phyloP scores from a whole-genome alignment of 768 basidiomycete species.

The Suillus ampliporus region DNA sequence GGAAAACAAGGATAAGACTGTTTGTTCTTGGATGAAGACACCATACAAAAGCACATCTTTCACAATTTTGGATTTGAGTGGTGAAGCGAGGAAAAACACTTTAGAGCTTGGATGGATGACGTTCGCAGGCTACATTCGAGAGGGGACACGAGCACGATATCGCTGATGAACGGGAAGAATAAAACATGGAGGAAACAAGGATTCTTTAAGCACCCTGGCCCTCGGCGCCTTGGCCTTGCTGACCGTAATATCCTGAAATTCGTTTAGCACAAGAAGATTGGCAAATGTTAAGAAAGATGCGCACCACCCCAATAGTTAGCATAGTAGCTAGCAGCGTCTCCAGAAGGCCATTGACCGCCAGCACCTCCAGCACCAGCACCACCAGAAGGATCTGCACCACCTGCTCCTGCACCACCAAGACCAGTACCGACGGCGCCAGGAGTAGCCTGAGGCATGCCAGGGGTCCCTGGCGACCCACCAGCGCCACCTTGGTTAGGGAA shows the following conservation, averaged over 20 bases:
- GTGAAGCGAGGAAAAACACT: conserved; percentile 32
- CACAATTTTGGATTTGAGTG: conserved; percentile 37
- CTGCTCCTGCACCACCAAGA: conserved; percentile 60
- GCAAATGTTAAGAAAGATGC: conserved; percentile 29
- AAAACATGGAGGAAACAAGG: conserved; percentile 31
- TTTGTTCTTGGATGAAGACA: conserved; percentile 32
- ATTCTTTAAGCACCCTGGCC: conserved; percentile 48
- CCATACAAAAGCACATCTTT: conserved; percentile 41
- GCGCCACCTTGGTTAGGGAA: conserved; percentile 66
- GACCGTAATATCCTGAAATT: conserved; percentile 76
- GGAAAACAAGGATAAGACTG: conserved; percentile 35
- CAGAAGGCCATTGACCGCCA: conserved; percentile 79
- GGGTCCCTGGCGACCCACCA: conserved; percentile 43
- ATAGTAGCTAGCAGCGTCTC: conserved; percentile 78
- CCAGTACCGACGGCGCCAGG: conserved; percentile 58
- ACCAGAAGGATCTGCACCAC: conserved; percentile 58
- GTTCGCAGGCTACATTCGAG: conserved; percentile 41
- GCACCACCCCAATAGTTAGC: conserved; percentile 85
- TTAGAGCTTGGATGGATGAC: conserved; percentile 23
- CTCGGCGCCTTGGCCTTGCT: conserved; percentile 65
- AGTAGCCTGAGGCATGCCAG: conserved; percentile 62
- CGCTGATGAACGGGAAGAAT: conserved; percentile 29
- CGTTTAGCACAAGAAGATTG: conserved; percentile 10
- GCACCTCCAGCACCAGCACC: conserved; percentile 55
- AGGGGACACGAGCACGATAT: conserved; percentile 23